A percentile compares a stretch with the other conserved stretches of the same genome.
Conservation (phyloP, 2,329 filamentous ascomycete genomes). For the Trichoderma sp. region DNA sequence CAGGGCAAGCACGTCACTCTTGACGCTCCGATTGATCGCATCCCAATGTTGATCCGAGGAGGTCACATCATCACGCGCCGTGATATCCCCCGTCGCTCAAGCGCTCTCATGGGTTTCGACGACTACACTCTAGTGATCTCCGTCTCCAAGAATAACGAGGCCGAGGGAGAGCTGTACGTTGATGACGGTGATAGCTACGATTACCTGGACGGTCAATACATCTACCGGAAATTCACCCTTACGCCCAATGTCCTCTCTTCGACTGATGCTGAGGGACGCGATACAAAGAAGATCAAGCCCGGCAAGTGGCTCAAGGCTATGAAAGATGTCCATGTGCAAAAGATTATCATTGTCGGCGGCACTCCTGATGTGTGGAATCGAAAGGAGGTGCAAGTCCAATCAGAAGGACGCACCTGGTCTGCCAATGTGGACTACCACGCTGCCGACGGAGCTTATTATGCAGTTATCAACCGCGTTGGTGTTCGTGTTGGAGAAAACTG, state of each 20-base stretch:
- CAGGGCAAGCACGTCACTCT: slow-evolving; percentile 71
- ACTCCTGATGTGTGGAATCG: slow-evolving; percentile 73
- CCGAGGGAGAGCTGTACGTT: slow-evolving; percentile 81
- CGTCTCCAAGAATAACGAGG: slow-evolving; percentile 60
- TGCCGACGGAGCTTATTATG: slow-evolving; percentile 53
- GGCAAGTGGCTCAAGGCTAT: slow-evolving; percentile 78
- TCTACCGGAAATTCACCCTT: slow-evolving; percentile 79
- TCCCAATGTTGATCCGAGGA: slow-evolving; percentile 88
- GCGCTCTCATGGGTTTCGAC: slow-evolving; percentile 87
- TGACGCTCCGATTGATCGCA: slow-evolving; percentile 77
- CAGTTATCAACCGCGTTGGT: slow-evolving; percentile 53
- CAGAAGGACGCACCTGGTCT: slow-evolving; percentile 55
- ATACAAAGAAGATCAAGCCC: slow-evolving; percentile 54
- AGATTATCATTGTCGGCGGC: slow-evolving; percentile 79
- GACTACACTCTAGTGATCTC: slow-evolving; percentile 86
- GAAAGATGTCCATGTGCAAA: slow-evolving; percentile 76
- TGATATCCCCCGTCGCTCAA: slow-evolving; percentile 82
- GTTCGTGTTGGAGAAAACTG: slow-evolving; percentile 57
- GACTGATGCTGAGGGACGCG: slow-evolving; percentile 62
- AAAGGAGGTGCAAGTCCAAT: slow-evolving; percentile 58
- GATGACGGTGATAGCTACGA: slow-evolving; percentile 96
- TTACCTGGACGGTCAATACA: slow-evolving; percentile 80
- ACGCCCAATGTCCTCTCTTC: slow-evolving; percentile 63
- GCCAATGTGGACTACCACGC: slow-evolving; percentile 62
- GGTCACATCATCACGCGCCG: slow-evolving; percentile 90